phyloP scores from a whole-genome alignment of 139 green algal genomes.

The Coelastrella sp. region DNA sequence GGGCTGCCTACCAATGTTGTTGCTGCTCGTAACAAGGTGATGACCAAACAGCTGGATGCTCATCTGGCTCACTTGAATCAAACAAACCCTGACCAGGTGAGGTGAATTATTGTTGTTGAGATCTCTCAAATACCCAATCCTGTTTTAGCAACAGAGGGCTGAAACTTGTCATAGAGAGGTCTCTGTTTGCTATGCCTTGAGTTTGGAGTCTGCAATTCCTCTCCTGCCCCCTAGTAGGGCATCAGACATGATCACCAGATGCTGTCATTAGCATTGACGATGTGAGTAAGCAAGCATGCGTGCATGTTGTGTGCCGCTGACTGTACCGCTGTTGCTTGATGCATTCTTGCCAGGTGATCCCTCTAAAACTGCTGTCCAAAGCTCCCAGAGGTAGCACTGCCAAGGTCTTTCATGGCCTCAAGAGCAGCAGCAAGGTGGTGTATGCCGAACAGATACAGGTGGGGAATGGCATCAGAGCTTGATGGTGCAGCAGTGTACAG shows the following conservation, averaged over 20 bases:
- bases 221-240: no score
- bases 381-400: constrained; percentile 34
- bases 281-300: no score
- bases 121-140: no score
- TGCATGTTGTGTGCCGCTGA: background rate
- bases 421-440: constrained; percentile 26
- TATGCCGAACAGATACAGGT: constrained; percentile 47
- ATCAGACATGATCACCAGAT: no score
- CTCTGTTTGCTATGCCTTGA: no score
- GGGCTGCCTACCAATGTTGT: constrained; percentile 13
- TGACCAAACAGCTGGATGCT: constrained; percentile 28
- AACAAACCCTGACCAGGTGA: background rate
- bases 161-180: no score
- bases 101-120: background rate
- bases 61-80: constrained; percentile 25
- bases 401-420: constrained; percentile 35
- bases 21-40: background rate
- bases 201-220: no score
- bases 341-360: constrained; percentile 24
- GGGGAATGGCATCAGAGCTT: background rate
- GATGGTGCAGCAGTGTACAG: no score
- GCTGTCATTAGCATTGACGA: no score
- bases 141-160: background rate
- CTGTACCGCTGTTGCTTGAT: background rate
- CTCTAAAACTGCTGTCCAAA: constrained; percentile 41